Evolutionary conservation across 176 grass and related monocot genomes (phyloP).

Genomic region (Cenchrus purpureus): DNA sequence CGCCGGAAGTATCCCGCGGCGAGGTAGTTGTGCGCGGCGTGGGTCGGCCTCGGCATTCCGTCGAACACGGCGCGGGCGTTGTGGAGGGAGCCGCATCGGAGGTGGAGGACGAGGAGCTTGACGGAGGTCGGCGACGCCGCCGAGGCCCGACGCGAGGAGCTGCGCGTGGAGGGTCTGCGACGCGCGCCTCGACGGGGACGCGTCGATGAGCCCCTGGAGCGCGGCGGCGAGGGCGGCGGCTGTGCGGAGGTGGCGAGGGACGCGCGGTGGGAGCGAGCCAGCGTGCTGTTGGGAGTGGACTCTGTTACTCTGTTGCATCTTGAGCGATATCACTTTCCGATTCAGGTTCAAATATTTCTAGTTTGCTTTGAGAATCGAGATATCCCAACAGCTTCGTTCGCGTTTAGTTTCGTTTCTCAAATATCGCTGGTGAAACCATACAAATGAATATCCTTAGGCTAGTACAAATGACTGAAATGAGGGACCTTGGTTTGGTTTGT

Average conservation of each 20-base stretch:
- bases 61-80: constrained; percentile 80
- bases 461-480: no score
- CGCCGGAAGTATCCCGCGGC: constrained; percentile 69
- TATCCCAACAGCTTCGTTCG: no score
- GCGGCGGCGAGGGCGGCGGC: constrained; percentile 43
- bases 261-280: background rate
- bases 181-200: constrained; percentile 41
- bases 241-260: constrained; percentile 44
- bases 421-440: no score
- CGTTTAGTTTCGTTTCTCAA: no score
- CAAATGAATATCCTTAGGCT: no score
- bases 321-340: background rate
- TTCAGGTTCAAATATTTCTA: background rate
- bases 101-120: constrained; percentile 72
- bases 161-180: constrained; percentile 66
- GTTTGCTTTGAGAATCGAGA: background rate
- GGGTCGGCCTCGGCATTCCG: constrained; percentile 50
- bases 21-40: constrained; percentile 71
- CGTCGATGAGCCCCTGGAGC: constrained; percentile 61
- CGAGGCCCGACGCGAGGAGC: constrained; percentile 57
- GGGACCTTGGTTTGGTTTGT: no score
- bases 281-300: background rate
- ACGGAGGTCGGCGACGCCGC: constrained; percentile 44
- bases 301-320: constrained; percentile 1
- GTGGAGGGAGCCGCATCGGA: constrained; percentile 64